Evolutionary conservation across 2,329 filamentous ascomycete species (phyloP).

Genomic region (Calonectria ilicicola): DNA sequence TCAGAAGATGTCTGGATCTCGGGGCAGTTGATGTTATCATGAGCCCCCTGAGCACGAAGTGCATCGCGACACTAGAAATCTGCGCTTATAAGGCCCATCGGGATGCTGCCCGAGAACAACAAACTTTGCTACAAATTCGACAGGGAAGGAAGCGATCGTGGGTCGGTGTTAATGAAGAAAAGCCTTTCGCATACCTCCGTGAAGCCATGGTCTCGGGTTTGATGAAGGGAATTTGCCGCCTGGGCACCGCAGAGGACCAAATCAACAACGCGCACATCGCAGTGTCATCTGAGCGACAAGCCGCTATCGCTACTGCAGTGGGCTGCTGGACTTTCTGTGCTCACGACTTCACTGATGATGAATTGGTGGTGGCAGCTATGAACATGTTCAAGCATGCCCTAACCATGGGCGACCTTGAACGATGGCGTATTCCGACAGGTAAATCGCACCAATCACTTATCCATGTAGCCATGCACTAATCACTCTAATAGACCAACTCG

Average conservation of each 20-base stretch:
- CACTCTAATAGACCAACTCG: constrained; percentile 75
- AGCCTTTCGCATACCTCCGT: constrained; percentile 88
- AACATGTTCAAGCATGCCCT: constrained; percentile 93
- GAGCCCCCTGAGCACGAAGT: constrained; percentile 80
- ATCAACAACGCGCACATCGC: constrained; percentile 75
- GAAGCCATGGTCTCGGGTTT: constrained; percentile 94
- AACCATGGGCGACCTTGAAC: constrained; percentile 81
- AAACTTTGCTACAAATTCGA: constrained; percentile 77
- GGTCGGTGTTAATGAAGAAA: constrained; percentile 87
- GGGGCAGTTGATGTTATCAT: constrained; percentile 89
- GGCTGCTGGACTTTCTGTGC: constrained; percentile 90
- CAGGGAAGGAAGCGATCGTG: constrained; percentile 88
- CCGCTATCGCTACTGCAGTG: constrained; percentile 75
- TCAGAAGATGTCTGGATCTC: constrained; percentile 83
- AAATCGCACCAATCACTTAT: constrained; percentile 48
- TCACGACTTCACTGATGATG: constrained; percentile 90
- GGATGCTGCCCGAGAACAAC: constrained; percentile 79
- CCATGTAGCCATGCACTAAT: constrained; percentile 51
- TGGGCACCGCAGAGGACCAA: constrained; percentile 71
- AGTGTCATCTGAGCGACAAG: constrained; percentile 74
- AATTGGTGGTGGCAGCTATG: constrained; percentile 86
- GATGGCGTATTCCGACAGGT: constrained; percentile 85
- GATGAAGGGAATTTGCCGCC: constrained; percentile 89
- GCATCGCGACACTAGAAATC: constrained; percentile 80
- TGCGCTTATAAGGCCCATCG: constrained; percentile 88